phyloP scores from a whole-genome alignment of 1,284 basidiomycete species.

The Fomitopsis pinicola region DNA sequence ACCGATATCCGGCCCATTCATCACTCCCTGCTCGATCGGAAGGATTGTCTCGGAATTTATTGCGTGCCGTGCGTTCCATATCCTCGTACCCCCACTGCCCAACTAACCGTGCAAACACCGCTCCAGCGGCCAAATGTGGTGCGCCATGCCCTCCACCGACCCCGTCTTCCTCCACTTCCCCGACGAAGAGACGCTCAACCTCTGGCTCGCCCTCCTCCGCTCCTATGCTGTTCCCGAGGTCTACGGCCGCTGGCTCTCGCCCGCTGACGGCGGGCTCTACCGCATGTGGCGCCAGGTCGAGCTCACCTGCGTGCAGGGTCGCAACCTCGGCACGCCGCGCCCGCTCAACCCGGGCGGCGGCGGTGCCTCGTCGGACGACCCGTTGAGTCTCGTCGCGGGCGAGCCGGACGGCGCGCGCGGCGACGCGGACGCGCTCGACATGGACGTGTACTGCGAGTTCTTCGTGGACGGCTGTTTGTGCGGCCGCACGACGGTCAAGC shows the following conservation, averaged over 20 bases:
- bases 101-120: constrained; percentile 1
- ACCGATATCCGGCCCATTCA: constrained; percentile 71
- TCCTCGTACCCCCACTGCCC: not conserved
- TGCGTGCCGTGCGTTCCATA: constrained; percentile 44
- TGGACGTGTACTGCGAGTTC: constrained; percentile 70
- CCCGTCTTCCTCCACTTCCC: constrained; percentile 69
- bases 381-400: constrained; percentile 2
- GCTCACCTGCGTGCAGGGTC: constrained; percentile 62
- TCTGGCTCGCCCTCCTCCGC: constrained; percentile 71
- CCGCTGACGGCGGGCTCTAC: constrained; percentile 69
- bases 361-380: constrained; percentile 14
- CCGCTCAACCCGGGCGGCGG: constrained; percentile 4
- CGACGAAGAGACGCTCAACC: constrained; percentile 53
- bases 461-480: constrained; percentile 58
- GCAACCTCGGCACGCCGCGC: constrained; percentile 50
- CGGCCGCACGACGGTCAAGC: constrained; percentile 70
- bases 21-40: constrained; percentile 65
- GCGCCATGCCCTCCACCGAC: constrained; percentile 48
- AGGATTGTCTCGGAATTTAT: constrained; percentile 67
- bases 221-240: constrained; percentile 76
- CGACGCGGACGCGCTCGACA: constrained; percentile 53
- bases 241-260: constrained; percentile 56
- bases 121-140: constrained; percentile 57
- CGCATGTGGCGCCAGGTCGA: constrained; percentile 83
- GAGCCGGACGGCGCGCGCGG: constrained; percentile 11